These are phyloP conservation scores for Dendrobium officinale DNA, from an alignment of 106 monocot genomes.

Conservation along the genomic window DNA sequence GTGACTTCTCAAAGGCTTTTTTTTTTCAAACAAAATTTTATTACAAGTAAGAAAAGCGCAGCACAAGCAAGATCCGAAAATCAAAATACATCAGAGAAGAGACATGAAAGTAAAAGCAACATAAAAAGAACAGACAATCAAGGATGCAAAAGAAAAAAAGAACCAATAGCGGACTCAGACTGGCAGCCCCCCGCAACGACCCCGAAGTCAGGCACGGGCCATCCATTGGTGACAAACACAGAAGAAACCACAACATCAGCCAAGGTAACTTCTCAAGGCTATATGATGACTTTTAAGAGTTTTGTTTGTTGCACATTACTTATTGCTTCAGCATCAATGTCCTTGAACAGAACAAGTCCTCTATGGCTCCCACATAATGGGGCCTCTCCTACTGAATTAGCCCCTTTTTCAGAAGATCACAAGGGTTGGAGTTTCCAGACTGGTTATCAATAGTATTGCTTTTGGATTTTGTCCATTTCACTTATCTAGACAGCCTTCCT, in stretches of 20 bases:
- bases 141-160: too few species aligned
- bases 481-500: neutral
- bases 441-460: constrained; percentile 1
- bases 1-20: neutral
- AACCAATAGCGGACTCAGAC: too few species aligned
- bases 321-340: neutral
- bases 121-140: too few species aligned
- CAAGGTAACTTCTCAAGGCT: neutral
- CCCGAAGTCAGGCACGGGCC: too few species aligned
- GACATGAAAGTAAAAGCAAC: too few species aligned
- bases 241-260: too few species aligned
- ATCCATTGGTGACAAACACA: too few species aligned
- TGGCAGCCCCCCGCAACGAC: too few species aligned
- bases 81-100: too few species aligned
- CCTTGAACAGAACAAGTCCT: neutral
- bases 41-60: too few species aligned
- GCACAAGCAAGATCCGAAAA: too few species aligned
- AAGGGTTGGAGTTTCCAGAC: neutral
- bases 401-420: constrained; percentile 1
- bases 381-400: neutral
- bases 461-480: neutral
- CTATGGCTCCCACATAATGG: neutral
- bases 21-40: too few species aligned
- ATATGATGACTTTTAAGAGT: neutral
- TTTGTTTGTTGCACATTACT: neutral